Evolutionary conservation across 306 rosid genomes (phyloP), one percentile per base, ranked within the genome.

Genomic region (Prunus mira): DNA sequence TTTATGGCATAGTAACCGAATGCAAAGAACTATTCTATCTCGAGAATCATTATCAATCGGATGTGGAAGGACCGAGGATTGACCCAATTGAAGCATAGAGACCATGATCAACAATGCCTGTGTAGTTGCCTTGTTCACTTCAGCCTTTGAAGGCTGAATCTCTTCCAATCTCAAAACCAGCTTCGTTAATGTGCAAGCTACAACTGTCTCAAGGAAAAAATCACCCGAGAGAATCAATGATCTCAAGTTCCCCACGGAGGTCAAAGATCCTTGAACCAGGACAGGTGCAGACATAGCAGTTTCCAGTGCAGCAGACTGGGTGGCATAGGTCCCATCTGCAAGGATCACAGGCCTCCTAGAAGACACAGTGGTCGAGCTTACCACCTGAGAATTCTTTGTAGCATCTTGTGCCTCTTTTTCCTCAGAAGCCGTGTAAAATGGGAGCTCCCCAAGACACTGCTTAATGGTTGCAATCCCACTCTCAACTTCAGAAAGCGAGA

Each of bases 271-370:
- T 45, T 89, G 97, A 30, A 89, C 90, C 71, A 89, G 82, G 78
- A 95, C 90, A 38, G 97, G 97, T 0, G 94, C 97, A 4, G 97
- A 91, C 88, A 91, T 84, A 56, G 93, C 97, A 76, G 98, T 96
- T 82, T 96, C 99, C 52, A 92, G 76, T 8, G 96, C 96, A 67
- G 99, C 99, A 86, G 98, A 91, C 82, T 96, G 99, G 61, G 99
- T 96, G 55, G 99, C 99, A 88, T 96, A 96, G 71, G 99, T 96
- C 70, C 99, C 99, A 60, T 96, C 99, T 0, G 99, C 93, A 45
- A 96, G 98, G 77, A 93, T 82, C 1, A 96, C 98, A 1, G 99
- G 99, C 87, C 99, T 86, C 84, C 96, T 89, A 50, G 99, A 96
- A 43, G 99, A 96, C 64, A 93, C 81, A 0, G 91, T 83, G 74